Percentiles rank a stretch among this genome's conserved stretches.
Evolutionary conservation across 345 rosid species (phyloP).

Genomic region (Isatis tinctoria): DNA sequence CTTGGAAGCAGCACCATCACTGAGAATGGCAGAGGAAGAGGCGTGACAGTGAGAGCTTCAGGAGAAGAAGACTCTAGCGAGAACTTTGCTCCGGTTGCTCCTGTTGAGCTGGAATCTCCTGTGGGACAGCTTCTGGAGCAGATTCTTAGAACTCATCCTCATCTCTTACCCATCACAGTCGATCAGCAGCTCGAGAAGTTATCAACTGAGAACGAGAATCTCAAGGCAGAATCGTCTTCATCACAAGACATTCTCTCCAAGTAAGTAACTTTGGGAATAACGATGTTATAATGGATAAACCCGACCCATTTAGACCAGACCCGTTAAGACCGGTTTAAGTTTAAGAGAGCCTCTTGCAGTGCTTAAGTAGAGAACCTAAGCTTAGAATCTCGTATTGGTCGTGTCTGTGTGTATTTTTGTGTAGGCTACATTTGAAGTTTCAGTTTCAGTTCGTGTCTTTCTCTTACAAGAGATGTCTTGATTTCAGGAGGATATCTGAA

Average conservation of each 20-base stretch:
- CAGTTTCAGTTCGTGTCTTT: neutral
- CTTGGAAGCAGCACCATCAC: constrained; percentile 37
- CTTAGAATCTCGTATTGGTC: neutral
- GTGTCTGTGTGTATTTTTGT: neutral
- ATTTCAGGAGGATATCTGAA: constrained; percentile 78
- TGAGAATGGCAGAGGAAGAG: constrained; percentile 44
- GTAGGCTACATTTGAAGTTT: neutral
- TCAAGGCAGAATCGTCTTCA: constrained; percentile 36
- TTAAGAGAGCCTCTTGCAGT: neutral
- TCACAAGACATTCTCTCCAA: constrained; percentile 61
- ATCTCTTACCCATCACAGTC: constrained; percentile 70
- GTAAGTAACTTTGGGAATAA: constrained; percentile 35
- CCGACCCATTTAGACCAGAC: too few relatives aligned
- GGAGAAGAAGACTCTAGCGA: constrained; percentile 39
- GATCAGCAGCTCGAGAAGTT: constrained; percentile 90
- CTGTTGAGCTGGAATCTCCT: constrained; percentile 73
- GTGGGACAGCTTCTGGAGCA: constrained; percentile 78
- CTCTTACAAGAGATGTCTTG: neutral
- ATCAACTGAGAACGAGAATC: constrained; percentile 51
- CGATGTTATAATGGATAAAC: too few relatives aligned
- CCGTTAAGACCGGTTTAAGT: too few relatives aligned
- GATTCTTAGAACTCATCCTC: constrained; percentile 81
- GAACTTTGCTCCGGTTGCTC: constrained; percentile 56
- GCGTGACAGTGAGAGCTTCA: constrained; percentile 53
- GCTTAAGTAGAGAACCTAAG: neutral